Base-by-base conservation (phyloP, 306 rosid genomes). In the Medicago arabica region DNA sequence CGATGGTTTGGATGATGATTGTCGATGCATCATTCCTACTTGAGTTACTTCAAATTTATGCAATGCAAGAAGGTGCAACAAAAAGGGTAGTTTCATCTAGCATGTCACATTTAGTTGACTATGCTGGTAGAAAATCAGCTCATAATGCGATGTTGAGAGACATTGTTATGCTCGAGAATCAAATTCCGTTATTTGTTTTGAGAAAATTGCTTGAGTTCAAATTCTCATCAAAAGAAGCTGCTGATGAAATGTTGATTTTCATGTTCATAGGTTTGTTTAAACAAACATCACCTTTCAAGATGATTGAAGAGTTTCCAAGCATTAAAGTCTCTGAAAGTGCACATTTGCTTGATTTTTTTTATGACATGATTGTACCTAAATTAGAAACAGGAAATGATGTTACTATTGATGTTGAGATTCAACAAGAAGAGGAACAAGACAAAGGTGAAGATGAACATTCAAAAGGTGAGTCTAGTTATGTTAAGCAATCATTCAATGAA, bases 141-240 rank as follows among this genome's bases (percentile, higher is more conserved):
- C 88, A 87, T 66, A 84, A 88, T 77, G 86, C 91, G 50, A 84
- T 89, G 51, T 85, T 93, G 51, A 91, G 89, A 65, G 98, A 93
- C 68, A 23, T 87, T n/a, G 83, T 91, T 1, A 91, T 87, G 97
- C 86, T 93, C 1, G 97, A 91, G 85, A 91, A 93, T 62, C 97
- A 91, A 81, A 83, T 93, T n/a, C 98, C 98, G 9, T 12, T 91
- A 15, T 78, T 88, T 78, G 86, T 89, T 16, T 36, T 88, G 69
- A 87, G 96, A 72, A 88, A 88, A 67, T 68, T 83, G 86, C 49
- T 91, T 40, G 82, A 88, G 69, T 72, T 86, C 69, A 87, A 55
- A 57, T 84, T 84, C 77, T 53, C 86, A 0, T 74, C 88, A 1
- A 70, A 70, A 0, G 90, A 85, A 81, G 66, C 51, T 8, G 85